Evolutionary conservation across 345 rosid species (phyloP).

Genomic region (Physaria fendleri): DNA sequence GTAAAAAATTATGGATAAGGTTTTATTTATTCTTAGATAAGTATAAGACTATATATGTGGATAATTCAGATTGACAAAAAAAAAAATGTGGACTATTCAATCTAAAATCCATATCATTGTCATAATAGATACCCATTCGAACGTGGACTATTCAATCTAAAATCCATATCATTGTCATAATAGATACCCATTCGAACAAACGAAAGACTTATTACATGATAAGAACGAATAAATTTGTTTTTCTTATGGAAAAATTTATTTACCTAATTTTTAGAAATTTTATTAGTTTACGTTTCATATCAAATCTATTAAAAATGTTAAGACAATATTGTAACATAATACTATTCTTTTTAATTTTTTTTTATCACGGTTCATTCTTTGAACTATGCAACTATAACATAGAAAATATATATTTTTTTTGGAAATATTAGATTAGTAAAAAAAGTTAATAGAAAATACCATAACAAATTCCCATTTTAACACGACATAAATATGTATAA

Average conservation of each 20-base stretch:
- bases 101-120: slow-evolving; percentile 10
- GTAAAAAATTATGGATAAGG: too few species aligned
- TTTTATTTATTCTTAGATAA: too few species aligned
- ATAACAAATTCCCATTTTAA: too few species aligned
- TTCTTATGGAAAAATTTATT: not conserved
- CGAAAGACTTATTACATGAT: not conserved
- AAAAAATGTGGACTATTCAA: slow-evolving; percentile 22
- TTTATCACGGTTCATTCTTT: too few species aligned
- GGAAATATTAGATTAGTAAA: too few species aligned
- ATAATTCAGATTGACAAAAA: too few species aligned
- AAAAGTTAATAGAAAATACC: too few species aligned
- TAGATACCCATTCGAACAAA: slow-evolving; percentile 16
- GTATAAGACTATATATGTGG: too few species aligned
- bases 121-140: slow-evolving; percentile 16
- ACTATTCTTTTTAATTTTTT: too few species aligned
- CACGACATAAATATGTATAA: not conserved
- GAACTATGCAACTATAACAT: too few species aligned
- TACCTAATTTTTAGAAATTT: not conserved
- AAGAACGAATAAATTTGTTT: slow-evolving; percentile 2
- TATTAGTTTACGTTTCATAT: not conserved
- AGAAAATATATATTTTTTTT: too few species aligned
- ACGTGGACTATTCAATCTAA: slow-evolving; percentile 19
- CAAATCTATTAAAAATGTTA: not conserved
- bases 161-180: slow-evolving; percentile 14
- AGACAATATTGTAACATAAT: not conserved